Evolutionary conservation across 2,329 filamentous ascomycete genomes (phyloP), one percentile per base, ranked within the genome.

Genomic region (Sphaerulina vaccinii): DNA sequence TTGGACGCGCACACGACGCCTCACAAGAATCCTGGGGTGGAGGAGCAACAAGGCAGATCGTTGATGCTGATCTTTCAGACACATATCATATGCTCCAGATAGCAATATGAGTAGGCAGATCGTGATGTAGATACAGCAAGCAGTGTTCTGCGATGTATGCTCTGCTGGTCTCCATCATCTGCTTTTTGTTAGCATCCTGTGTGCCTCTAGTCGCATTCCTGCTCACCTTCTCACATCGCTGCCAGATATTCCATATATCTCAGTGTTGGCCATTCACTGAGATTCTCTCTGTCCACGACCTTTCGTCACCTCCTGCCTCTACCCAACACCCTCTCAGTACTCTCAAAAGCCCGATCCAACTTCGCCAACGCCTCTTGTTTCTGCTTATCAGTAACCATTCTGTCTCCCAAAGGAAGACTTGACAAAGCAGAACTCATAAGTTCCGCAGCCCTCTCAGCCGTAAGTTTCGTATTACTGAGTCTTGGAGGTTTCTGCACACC

Each of bases 371-470:
- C 66, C 47, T 74, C 73, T 8, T 68, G 70, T 52, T 73, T 71
- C 53, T 74, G 72, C 42, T 70, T 69, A 52, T 74, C 72, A 43
- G 62, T 64, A 2, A 60, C 58, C 39, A 67, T 61, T 21, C 70
- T 64, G 2, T 70, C 72, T 9, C 69, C 66, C 9, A 69, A 55
- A 13, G 74, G 74, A 48, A 76, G 48, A 52, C 75, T 73, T 15
- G 71, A 68, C 64, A 77, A 67, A 1, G 75, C 73, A 50, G 72
- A 73, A 63, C 75, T 73, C 56, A 77, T 75, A 32, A 76, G 58
- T 49, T 76, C 73, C 21, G 73, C 74, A 0, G 74, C 73, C 48
- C 73, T 69, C 36, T 72, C 66, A 18, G 70, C 65, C 24, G 66
- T 69, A 45, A 69, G 54, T 37, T 65, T 66, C 3, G 66, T 64